Conservation (phyloP, 2,329 filamentous ascomycete genomes). For the Stagonosporopsis cucurbitacearum region DNA sequence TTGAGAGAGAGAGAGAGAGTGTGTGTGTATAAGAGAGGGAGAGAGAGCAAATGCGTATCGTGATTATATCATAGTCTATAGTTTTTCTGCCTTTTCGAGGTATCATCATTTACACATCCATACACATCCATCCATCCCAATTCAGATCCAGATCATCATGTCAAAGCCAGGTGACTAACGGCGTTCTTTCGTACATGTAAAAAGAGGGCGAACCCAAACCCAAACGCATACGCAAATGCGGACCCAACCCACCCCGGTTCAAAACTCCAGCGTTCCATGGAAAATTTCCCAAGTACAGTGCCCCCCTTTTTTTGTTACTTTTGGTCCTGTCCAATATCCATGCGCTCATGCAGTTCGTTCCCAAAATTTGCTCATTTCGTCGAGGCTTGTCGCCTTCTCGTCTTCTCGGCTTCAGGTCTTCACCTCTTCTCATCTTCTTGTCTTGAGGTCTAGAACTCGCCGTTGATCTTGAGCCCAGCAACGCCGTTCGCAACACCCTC, state of each 20-base stretch:
- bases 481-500: constrained; percentile 36
- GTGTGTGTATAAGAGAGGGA: not conserved
- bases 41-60: not conserved
- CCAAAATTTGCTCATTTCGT: no score
- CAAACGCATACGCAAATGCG: no score
- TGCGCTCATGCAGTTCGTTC: not conserved
- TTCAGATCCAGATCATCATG: not conserved
- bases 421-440: no score
- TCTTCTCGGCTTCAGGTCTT: no score
- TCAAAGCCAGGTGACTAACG: not conserved
- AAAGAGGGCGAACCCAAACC: not conserved
- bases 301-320: not conserved
- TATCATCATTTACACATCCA: constrained; percentile 21
- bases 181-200: not conserved
- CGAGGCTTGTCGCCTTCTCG: no score
- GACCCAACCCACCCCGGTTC: not conserved
- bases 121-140: no score
- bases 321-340: not conserved
- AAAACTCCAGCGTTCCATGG: not conserved
- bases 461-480: constrained; percentile 29
- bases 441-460: constrained; percentile 27
- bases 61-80: not conserved
- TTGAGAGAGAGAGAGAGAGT: no score
- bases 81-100: not conserved
- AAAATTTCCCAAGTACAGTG: no score